A percentile compares a stretch with the other conserved stretches of the same genome.
These are phyloP conservation scores for Neoboletus brunneissimus DNA, from an alignment of 768 basidiomycete genomes.

Conservation along the genomic window DNA sequence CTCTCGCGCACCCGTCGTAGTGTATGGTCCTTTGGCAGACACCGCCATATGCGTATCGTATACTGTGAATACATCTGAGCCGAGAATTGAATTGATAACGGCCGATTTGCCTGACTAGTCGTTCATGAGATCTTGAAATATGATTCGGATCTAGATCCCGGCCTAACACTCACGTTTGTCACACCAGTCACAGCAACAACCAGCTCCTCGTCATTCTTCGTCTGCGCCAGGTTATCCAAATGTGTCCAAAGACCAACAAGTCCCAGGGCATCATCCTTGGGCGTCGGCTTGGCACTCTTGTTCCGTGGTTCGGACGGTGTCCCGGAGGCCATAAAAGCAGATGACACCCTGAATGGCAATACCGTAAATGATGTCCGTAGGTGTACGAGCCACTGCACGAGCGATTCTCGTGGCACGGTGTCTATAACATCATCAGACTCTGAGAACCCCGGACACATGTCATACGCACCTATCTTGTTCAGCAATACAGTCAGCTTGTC, in stretches of 20 bases:
- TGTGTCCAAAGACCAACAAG: conserved; percentile 47
- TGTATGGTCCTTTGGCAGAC: conserved; percentile 53
- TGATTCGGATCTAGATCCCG: neutral
- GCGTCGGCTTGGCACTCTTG: conserved; percentile 46
- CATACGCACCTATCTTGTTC: conserved; percentile 79
- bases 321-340: conserved; percentile 56
- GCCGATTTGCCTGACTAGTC: conserved; percentile 81
- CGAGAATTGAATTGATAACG: conserved; percentile 74
- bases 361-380: conserved; percentile 62
- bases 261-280: conserved; percentile 59
- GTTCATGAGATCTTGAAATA: conserved; percentile 10
- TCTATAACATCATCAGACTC: conserved; percentile 44
- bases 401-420: conserved; percentile 72
- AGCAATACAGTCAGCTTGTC: conserved; percentile 64
- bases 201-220: conserved; percentile 49
- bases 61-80: conserved; percentile 49
- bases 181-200: conserved; percentile 80
- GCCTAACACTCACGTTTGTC: conserved; percentile 58
- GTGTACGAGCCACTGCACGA: conserved; percentile 62
- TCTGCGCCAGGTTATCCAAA: conserved; percentile 46
- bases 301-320: conserved; percentile 27
- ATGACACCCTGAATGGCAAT: conserved; percentile 69
- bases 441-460: neutral
- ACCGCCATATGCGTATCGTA: conserved; percentile 49
- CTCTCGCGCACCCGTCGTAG: conserved; percentile 72